Base-by-base conservation (phyloP, 306 rosid genomes). In the Arachis hypogaea region DNA sequence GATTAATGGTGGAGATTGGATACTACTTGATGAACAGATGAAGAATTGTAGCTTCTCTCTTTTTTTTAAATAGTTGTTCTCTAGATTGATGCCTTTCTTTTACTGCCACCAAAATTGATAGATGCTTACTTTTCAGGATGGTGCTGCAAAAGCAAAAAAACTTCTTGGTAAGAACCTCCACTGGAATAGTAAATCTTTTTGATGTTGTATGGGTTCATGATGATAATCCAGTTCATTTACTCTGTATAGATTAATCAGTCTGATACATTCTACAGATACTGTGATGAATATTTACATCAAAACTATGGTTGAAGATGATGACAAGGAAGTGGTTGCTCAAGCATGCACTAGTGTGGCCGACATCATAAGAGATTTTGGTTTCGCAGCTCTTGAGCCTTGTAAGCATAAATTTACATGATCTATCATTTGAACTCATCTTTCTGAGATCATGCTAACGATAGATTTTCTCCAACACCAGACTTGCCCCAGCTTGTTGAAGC, bases 261-360 rank as follows among this genome's bases (percentile, higher is more conserved):
- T 50, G 44, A 60, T 77, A 33, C 63, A 69, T 52, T 67, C 46
- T 79, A 54, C 92, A 95, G 99, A 92, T 78, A 79, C 87, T 12
- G 89, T 92, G 85, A 88, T 95, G 96, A 81, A 64, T 73, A 87
- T 86, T 60, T 89, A 77, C 87, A 81, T 95, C 78, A 95, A 95
- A 88, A 80, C 93, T 65, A 86, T 95, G 99, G 84, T 79, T 65
- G 97, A 95, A 71, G 99, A 95, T 80, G 96, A 92, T 69, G 97
- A 92, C 87, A 92, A 95, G 84, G 99, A 92, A 83, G 90, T 88
- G 77, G 99, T 92, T 80, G 89, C 98, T 73, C 97, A 92, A 83
- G 96, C 99, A 68, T 95, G 98, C 85, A 87, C 85, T 54, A 87
- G 90, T 58, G 68, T 88, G 68, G 96, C 97, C 68, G 98, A 95